Evolutionary conservation across 768 basidiomycete genomes (phyloP), one percentile per base, ranked within the genome.

Genomic region (Obba rivulosa): DNA sequence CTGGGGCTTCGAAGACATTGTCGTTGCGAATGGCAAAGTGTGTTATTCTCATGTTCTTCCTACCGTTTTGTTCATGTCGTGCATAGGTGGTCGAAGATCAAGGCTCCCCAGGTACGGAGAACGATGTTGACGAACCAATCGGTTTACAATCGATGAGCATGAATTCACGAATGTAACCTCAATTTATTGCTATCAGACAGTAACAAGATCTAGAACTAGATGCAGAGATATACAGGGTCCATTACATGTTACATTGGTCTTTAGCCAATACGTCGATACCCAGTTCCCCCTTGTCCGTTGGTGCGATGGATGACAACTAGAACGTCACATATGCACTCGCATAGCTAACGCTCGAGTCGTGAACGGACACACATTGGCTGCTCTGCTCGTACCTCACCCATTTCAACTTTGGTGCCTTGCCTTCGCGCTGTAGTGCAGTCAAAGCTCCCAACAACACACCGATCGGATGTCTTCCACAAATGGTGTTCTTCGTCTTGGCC

Each of bases 371-470:
- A 60, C 89, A 92, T 48, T 76, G 72, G 60, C 82, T 87, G 62
- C 93, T 98, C 68, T 98, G 95, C 62, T 90, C 92, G 65, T 99
- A 99, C 56, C 85, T 73, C 20, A 96, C 90, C 82, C 92, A 99
- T 54, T 81, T 80, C 44, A 92, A 64, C 20, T 66, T 71, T 0
- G 73, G 55, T 0, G 46, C 48, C 45, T 59, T 58, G 18, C 62
- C 55, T 37, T 61, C 59, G 42, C 69, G 67, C 63, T 82, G 79
- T 49, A 94, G 62, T 3, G 66, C 67, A 4, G 79, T 58, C 42
- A 97, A 64, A 7, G 91, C 85, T 0, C 89, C 89, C 14, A 98
- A 72, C 2, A 99, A 71, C 4, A 98, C 89, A 0, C 92, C 91
- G 44, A 99, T 97, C 1, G 96, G 92, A 59, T 97, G 93, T 34